These are phyloP conservation scores for Backusella luteola DNA, from an alignment of 192 early-diverging fungal species.

Conservation along the genomic window DNA sequence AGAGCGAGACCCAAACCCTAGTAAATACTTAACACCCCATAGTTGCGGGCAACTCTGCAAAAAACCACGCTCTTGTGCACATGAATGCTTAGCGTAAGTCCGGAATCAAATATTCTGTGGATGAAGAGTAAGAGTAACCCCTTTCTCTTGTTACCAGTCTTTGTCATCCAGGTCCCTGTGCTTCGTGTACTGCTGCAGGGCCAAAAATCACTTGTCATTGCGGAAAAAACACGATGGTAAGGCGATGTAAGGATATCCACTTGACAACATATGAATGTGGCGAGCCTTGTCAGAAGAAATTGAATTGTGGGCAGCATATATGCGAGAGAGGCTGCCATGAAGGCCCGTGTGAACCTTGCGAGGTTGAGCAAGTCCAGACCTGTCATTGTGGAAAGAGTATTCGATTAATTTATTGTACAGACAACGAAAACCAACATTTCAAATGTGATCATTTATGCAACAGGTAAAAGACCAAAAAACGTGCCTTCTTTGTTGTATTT, in stretches of 20 bases:
- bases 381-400: slow-evolving; percentile 69
- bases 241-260: slow-evolving; percentile 72
- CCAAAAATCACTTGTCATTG: slow-evolving; percentile 81
- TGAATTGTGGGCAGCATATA: slow-evolving; percentile 67
- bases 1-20: slow-evolving; percentile 61
- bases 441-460: background rate
- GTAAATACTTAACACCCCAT: slow-evolving; percentile 72
- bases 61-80: slow-evolving; percentile 61
- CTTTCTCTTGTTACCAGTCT: slow-evolving; percentile 26
- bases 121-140: background rate
- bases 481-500: background rate
- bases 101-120: background rate
- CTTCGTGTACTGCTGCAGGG: slow-evolving; percentile 80
- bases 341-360: slow-evolving; percentile 67
- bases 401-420: slow-evolving; percentile 28
- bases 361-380: slow-evolving; percentile 46
- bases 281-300: slow-evolving; percentile 57
- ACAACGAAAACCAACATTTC: background rate
- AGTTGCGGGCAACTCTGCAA: slow-evolving; percentile 83
- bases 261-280: slow-evolving; percentile 71
- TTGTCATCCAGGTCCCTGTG: slow-evolving; percentile 95
- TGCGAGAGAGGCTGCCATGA: slow-evolving; percentile 68
- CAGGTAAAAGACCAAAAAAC: background rate
- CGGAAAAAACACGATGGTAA: slow-evolving; percentile 60
- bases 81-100: slow-evolving; percentile 70